Evolutionary conservation across 2,329 filamentous ascomycete genomes (phyloP).

Genomic region (Laburnicola sp.): DNA sequence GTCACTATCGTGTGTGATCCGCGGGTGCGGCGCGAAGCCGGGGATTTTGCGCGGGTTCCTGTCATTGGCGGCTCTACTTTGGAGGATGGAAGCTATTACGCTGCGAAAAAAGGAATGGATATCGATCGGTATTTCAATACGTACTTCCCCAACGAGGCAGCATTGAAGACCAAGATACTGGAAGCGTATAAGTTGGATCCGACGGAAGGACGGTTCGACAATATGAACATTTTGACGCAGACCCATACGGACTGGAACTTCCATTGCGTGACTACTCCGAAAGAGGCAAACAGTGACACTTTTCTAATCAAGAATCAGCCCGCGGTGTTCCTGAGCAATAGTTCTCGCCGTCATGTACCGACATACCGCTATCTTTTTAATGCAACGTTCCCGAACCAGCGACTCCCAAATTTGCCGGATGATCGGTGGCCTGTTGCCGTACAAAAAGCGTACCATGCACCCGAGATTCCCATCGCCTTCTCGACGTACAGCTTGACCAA

Average conservation of each 20-base stretch:
- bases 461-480: constrained; percentile 28
- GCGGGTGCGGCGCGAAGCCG: constrained; percentile 5
- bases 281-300: background rate
- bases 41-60: constrained; percentile 17
- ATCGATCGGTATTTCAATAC: constrained; percentile 7
- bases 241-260: constrained; percentile 15
- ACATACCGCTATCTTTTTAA: constrained; percentile 26
- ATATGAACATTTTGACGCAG: constrained; percentile 7
- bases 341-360: constrained; percentile 10
- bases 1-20: constrained; percentile 17
- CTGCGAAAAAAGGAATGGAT: constrained; percentile 11
- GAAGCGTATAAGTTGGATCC: background rate
- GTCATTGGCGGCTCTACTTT: constrained; percentile 15
- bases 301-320: background rate
- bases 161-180: constrained; percentile 6
- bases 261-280: constrained; percentile 1
- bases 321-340: constrained; percentile 7
- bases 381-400: constrained; percentile 15
- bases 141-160: constrained; percentile 3
- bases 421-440: constrained; percentile 14
- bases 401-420: constrained; percentile 2
- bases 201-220: constrained; percentile 8
- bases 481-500: constrained; percentile 22
- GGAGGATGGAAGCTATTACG: constrained; percentile 18
- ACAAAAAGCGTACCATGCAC: constrained; percentile 22